These are phyloP conservation scores for Aspergillaceae sp. DNA, from an alignment of 2,329 filamentous ascomycete genomes.

Conservation along the genomic window DNA sequence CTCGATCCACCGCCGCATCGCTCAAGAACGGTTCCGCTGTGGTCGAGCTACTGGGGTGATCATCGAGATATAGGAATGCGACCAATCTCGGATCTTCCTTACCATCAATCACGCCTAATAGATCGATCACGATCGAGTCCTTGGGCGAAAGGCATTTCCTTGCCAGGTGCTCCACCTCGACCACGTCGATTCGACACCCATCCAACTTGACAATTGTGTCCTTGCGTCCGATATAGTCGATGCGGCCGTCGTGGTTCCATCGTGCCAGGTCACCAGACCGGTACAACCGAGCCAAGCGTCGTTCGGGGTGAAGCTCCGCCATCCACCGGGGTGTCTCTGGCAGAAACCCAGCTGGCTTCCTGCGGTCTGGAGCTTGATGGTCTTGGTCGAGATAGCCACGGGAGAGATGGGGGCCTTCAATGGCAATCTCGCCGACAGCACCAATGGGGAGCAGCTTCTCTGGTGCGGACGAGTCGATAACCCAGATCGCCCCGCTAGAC, in stretches of 20 bases:
- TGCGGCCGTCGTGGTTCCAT: slow-evolving; percentile 13
- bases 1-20: slow-evolving; percentile 2
- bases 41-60: slow-evolving; percentile 11
- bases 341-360: slow-evolving; percentile 11
- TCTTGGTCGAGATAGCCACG: slow-evolving; percentile 18
- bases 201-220: slow-evolving; percentile 20
- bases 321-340: slow-evolving; percentile 8
- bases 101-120: slow-evolving; percentile 12
- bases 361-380: slow-evolving; percentile 2
- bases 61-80: slow-evolving; percentile 10
- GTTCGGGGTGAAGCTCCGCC: slow-evolving; percentile 5
- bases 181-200: slow-evolving; percentile 14
- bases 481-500: slow-evolving; percentile 19
- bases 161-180: slow-evolving; percentile 15
- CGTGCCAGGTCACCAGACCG: slow-evolving; percentile 18
- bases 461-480: slow-evolving; percentile 14
- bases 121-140: slow-evolving; percentile 11
- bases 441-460: slow-evolving; percentile 17
- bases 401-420: slow-evolving; percentile 21
- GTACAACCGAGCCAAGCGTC: slow-evolving; percentile 12
- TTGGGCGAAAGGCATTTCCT: slow-evolving; percentile 4
- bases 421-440: slow-evolving; percentile 20
- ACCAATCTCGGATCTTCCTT: slow-evolving; percentile 8
- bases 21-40: slow-evolving; percentile 7
- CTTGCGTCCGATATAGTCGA: slow-evolving; percentile 20